Conservation (phyloP, 805 yeast species). For the Yamadazyma olivae region DNA sequence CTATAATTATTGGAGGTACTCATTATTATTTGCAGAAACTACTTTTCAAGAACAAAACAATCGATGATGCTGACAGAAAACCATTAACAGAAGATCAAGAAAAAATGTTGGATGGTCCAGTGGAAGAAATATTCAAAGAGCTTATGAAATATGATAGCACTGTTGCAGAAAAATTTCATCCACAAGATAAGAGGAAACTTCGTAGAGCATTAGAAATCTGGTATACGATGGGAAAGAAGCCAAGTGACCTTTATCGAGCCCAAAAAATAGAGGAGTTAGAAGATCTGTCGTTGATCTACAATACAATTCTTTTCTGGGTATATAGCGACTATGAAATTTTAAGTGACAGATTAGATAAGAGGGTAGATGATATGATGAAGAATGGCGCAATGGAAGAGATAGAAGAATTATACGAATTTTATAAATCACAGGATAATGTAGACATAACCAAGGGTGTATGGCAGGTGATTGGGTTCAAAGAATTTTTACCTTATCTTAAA, state of each 20-base stretch:
- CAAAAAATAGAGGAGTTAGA: constrained; percentile 48
- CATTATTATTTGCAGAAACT: constrained; percentile 87
- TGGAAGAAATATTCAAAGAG: constrained; percentile 45
- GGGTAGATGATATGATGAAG: constrained; percentile 83
- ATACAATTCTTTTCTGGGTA: constrained; percentile 77
- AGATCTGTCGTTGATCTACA: constrained; percentile 52
- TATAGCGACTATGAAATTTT: constrained; percentile 61
- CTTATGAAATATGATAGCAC: constrained; percentile 62
- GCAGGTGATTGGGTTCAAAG: constrained; percentile 95
- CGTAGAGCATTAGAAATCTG: constrained; percentile 79
- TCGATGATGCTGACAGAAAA: constrained; percentile 33
- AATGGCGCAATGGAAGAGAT: constrained; percentile 73
- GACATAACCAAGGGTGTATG: constrained; percentile 74
- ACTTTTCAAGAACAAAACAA: constrained; percentile 66
- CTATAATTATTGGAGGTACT: constrained; percentile 93
- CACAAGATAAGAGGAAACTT: constrained; percentile 79
- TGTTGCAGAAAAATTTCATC: constrained; percentile 82
- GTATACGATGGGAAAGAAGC: constrained; percentile 59
- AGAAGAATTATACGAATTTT: constrained; percentile 50
- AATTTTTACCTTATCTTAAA: constrained; percentile 69
- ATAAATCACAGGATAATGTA: constrained; percentile 33
- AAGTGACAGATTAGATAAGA: constrained; percentile 59
- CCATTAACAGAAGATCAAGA: constrained; percentile 29
- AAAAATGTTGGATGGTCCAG: constrained; percentile 53
- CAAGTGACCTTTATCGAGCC: constrained; percentile 66